Evolutionary conservation across 306 rosid species (phyloP).

Genomic region (Rubus parviflorus): DNA sequence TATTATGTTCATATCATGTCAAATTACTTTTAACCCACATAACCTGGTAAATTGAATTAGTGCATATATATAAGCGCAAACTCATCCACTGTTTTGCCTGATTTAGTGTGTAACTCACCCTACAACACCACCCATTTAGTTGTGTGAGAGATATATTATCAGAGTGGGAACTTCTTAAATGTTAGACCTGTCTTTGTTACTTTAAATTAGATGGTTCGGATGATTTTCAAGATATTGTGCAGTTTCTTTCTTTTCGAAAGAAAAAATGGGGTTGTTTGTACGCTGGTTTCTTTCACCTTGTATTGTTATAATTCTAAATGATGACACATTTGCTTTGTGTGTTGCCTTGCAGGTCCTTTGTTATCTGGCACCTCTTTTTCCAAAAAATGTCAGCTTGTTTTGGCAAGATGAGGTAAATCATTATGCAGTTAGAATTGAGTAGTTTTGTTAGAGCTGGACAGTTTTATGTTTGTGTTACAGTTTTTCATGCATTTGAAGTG

Average conservation of each 20-base stretch:
- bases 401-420: slow-evolving; percentile 96
- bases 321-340: slow-evolving; percentile 12
- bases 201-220: background rate
- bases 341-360: slow-evolving; percentile 66
- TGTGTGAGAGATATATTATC: background rate
- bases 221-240: background rate
- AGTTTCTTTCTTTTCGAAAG: background rate
- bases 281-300: background rate
- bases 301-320: slow-evolving; percentile 23
- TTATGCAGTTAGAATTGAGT: slow-evolving; percentile 12
- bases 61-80: background rate
- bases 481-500: slow-evolving; percentile 4
- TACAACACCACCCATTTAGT: background rate
- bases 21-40: background rate
- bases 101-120: background rate
- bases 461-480: background rate
- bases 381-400: slow-evolving; percentile 70
- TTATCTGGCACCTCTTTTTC: slow-evolving; percentile 85
- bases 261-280: background rate
- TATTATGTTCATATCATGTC: background rate
- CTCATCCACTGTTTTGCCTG: background rate
- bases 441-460: slow-evolving; percentile 10
- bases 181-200: background rate
- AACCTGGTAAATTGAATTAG: background rate
- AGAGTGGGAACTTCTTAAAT: background rate